phyloP scores from a whole-genome alignment of 768 basidiomycete genomes.

The Cystobasidium tubakii region DNA sequence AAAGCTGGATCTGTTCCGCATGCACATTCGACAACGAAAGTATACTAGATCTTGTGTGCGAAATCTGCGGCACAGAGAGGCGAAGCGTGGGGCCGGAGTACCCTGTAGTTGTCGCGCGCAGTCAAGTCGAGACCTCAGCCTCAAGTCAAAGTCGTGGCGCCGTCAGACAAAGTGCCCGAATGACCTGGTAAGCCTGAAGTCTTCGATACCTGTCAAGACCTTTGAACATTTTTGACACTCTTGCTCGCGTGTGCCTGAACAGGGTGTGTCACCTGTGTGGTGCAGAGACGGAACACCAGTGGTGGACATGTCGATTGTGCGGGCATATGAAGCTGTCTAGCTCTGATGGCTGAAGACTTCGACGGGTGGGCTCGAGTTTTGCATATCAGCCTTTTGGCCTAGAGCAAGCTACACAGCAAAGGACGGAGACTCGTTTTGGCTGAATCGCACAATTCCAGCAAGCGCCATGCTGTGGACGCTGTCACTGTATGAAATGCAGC shows the following conservation, averaged over 20 bases:
- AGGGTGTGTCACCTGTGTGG: constrained; percentile 25
- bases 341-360: neutral
- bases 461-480: too few relatives aligned
- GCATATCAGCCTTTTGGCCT: too few relatives aligned
- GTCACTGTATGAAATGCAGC: too few relatives aligned
- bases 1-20: constrained; percentile 40
- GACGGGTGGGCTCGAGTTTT: too few relatives aligned
- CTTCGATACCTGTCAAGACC: too few relatives aligned
- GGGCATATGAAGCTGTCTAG: constrained; percentile 15
- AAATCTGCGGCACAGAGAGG: constrained; percentile 35
- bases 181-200: neutral
- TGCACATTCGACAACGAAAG: constrained; percentile 43
- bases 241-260: too few relatives aligned
- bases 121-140: neutral
- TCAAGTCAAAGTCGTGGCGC: neutral
- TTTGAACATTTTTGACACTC: too few relatives aligned
- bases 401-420: too few relatives aligned
- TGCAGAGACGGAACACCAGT: constrained; percentile 9
- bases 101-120: neutral
- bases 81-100: neutral
- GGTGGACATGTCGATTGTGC: constrained; percentile 22
- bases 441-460: too few relatives aligned
- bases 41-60: constrained; percentile 37
- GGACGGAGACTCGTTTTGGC: too few relatives aligned
- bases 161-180: too few relatives aligned